Evolutionary conservation across 441 rosid genomes (phyloP), one percentile per base, ranked within the genome.

Genomic region (Adansonia grandidieri): DNA sequence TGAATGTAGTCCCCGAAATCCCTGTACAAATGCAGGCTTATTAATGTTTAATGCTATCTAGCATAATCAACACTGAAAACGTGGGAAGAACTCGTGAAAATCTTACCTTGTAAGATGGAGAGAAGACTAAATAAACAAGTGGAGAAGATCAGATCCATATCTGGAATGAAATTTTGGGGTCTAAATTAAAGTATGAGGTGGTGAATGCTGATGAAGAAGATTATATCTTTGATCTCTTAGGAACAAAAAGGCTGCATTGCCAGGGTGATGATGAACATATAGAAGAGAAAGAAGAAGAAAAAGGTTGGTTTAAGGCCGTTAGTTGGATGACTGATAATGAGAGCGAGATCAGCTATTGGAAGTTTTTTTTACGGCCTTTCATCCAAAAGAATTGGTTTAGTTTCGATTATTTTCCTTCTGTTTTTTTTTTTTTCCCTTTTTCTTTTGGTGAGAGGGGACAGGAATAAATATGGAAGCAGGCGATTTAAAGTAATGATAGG

Each of bases 1-100:
- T 87, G 53, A 91, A 85, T 68, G 87, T 85, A 69, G 95, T 88
- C 72, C 91, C 93, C 40, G 87, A 80, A 28, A 80, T 73, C 44
- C 85, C 92, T 90, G 84, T 14, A 11, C 0, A 22, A 28, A 66
- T 65, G 22, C 15, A 15, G 44, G 44, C n/a, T 10, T 54, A 5
- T 69, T 13, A 69, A 69, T 71, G 13, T 51, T 8, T 24, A 15
- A 44, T 11, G 47, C 20, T 42, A 54, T 20, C 44, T 40, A 74
- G 40, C 40, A 37, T 37, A 40, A 47, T 17, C 14, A 15, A 10
- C 14, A 6, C 66, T 5, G 9, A 17, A 44, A 3, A 40, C 45
- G 45, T 6, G 24, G 13, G 42, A 11, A 40, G 6, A 40, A 19
- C 37, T 64, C 20, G 60, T n/a, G 32, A 51, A 54, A 37, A 48